These are phyloP conservation scores for Hymenoscyphus linearis DNA, from an alignment of 2,329 filamentous ascomycete species.

Conservation along the genomic window DNA sequence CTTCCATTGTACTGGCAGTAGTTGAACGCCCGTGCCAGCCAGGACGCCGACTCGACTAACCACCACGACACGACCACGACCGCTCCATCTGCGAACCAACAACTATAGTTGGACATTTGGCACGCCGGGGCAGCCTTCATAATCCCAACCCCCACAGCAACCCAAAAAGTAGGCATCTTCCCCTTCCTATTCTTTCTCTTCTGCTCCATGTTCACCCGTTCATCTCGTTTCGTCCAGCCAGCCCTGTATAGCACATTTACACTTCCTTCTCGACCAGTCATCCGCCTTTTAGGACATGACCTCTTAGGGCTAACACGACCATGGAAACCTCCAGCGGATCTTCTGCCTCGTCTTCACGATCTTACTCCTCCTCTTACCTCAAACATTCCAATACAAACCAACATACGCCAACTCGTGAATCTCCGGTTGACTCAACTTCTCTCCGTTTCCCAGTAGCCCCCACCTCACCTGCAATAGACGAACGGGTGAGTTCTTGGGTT, in stretches of 20 bases:
- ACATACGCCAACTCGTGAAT: slow-evolving; percentile 2
- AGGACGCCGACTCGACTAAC: not conserved
- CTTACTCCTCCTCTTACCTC: not conserved
- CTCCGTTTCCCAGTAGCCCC: slow-evolving; percentile 22
- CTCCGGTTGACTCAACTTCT: slow-evolving; percentile 12
- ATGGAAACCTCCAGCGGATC: slow-evolving; percentile 27
- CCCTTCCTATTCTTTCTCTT: slow-evolving; percentile 6
- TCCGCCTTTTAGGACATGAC: slow-evolving; percentile 21
- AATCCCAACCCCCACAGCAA: not conserved
- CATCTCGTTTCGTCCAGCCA: slow-evolving; percentile 5
- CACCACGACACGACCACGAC: not conserved
- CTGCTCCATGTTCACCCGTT: slow-evolving; percentile 2
- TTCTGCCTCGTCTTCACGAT: slow-evolving; percentile 10
- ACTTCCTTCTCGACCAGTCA: not conserved
- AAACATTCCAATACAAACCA: slow-evolving; percentile 4
- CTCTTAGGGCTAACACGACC: slow-evolving; percentile 28
- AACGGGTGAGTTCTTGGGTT: slow-evolving; percentile 29
- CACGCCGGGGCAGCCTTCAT: not conserved
- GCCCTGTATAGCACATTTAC: slow-evolving; percentile 5
- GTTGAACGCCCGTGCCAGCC: not conserved
- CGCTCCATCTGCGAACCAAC: not conserved
- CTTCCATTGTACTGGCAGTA: no score
- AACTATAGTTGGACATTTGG: not conserved
- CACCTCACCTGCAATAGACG: slow-evolving; percentile 21
- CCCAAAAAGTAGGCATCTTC: slow-evolving; percentile 13